Evolutionary conservation across 2,329 filamentous ascomycete genomes (phyloP).

Genomic region (Cladophialophora carrionii): DNA sequence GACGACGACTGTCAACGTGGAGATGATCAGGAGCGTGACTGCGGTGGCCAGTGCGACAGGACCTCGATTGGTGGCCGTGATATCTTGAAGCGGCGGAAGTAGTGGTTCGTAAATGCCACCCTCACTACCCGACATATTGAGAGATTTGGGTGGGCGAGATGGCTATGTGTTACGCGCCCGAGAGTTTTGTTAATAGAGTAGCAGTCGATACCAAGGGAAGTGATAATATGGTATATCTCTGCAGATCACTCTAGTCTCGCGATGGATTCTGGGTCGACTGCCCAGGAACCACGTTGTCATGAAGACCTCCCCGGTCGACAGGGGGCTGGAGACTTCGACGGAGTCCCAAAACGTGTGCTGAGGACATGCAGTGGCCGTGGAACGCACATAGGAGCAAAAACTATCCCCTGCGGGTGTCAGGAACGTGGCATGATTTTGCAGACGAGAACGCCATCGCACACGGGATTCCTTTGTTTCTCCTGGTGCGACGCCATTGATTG

Average conservation of each 20-base stretch:
- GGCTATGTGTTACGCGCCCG: not conserved
- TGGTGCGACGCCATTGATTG: conserved; percentile 4
- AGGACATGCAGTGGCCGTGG: not conserved
- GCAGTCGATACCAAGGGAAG: not conserved
- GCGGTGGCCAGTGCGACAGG: conserved; percentile 17
- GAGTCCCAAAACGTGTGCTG: not conserved
- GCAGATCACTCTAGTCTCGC: not conserved
- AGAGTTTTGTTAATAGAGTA: not conserved
- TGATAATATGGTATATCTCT: conserved; percentile 9
- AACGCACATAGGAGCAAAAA: not conserved
- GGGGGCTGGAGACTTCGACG: not conserved
- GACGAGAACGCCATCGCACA: not conserved
- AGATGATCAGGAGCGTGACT: conserved; percentile 21
- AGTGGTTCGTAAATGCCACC: conserved; percentile 13
- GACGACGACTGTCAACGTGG: conserved; percentile 24
- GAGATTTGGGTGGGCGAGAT: not conserved
- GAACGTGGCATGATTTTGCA: conserved; percentile 13
- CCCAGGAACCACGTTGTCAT: not conserved
- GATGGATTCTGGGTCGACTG: not conserved
- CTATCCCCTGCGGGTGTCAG: conserved; percentile 10
- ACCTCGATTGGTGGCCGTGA: conserved; percentile 17
- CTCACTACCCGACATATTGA: conserved; percentile 12
- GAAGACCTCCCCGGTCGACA: not conserved
- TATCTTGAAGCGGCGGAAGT: conserved; percentile 17
- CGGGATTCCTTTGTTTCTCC: conserved; percentile 1